Conservation (phyloP, 352 stramenopile species). For the Phytophthora nicotianae region DNA sequence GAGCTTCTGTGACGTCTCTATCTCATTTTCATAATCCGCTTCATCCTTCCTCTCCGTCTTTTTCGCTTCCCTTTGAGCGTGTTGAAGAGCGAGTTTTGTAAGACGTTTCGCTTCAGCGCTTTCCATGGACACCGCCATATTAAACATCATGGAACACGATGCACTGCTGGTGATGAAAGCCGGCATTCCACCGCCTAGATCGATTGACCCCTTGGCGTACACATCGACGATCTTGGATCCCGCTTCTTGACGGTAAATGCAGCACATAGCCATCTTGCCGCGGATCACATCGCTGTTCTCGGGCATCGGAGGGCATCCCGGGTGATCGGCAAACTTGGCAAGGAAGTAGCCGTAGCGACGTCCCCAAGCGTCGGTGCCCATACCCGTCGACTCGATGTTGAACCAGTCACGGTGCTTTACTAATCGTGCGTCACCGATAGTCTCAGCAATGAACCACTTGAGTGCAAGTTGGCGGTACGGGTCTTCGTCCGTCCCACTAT, state of each 20-base stretch:
- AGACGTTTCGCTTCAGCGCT: conserved; percentile 42
- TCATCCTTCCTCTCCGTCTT: background rate
- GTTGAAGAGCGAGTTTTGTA: conserved; percentile 32
- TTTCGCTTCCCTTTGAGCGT: conserved; percentile 12
- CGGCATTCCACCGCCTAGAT: conserved; percentile 44
- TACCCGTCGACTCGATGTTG: conserved; percentile 61
- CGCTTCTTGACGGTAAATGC: conserved; percentile 56
- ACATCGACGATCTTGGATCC: conserved; percentile 45
- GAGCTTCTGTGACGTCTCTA: conserved; percentile 13
- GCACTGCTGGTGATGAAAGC: conserved; percentile 25
- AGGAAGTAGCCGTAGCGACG: conserved; percentile 64
- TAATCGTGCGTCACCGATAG: conserved; percentile 42
- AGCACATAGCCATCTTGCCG: conserved; percentile 62
- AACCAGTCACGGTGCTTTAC: conserved; percentile 70
- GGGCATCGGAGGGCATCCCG: conserved; percentile 46
- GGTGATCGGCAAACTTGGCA: conserved; percentile 37
- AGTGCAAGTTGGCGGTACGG: conserved; percentile 55
- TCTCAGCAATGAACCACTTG: conserved; percentile 56
- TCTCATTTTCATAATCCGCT: background rate
- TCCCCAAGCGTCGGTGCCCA: conserved; percentile 37
- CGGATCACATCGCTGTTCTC: conserved; percentile 39
- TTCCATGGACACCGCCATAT: conserved; percentile 28
- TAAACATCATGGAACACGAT: conserved; percentile 34
- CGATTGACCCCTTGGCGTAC: conserved; percentile 49
- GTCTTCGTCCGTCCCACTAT: conserved; percentile 39